phyloP scores from a whole-genome alignment of 192 early-diverging fungal species.

The Entophlyctis helioformis region DNA sequence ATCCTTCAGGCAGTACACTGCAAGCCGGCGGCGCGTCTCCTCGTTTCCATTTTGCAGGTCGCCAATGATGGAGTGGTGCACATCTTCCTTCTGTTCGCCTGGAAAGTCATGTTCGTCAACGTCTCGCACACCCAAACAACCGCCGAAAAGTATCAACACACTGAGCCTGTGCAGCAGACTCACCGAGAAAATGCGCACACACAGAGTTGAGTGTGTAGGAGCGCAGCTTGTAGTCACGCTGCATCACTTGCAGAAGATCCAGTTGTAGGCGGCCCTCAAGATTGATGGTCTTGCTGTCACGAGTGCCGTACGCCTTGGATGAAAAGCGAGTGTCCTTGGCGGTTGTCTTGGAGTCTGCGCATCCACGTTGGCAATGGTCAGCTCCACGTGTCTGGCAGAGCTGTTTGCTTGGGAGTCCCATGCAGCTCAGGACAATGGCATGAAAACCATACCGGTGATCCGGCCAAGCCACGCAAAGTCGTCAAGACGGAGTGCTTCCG shows the following conservation, averaged over 20 bases:
- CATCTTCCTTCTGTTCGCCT: slow-evolving; percentile 98
- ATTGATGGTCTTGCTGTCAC: slow-evolving; percentile 80
- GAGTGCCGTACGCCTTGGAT: slow-evolving; percentile 87
- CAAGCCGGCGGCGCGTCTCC: slow-evolving; percentile 87
- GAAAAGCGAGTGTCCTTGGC: slow-evolving; percentile 76
- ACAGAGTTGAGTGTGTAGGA: slow-evolving; percentile 95
- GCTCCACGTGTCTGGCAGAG: neutral
- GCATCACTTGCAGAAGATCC: slow-evolving; percentile 89
- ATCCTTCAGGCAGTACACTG: slow-evolving; percentile 97
- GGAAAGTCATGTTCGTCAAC: no score
- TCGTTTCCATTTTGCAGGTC: slow-evolving; percentile 92
- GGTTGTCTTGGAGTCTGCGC: slow-evolving; percentile 39
- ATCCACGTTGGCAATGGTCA: neutral
- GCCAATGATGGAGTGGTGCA: slow-evolving; percentile 95
- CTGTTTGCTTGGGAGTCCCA: no score
- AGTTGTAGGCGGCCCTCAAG: slow-evolving; percentile 83
- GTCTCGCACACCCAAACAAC: neutral
- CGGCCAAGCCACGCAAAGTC: slow-evolving; percentile 81
- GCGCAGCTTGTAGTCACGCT: slow-evolving; percentile 88
- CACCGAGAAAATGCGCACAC: slow-evolving; percentile 82
- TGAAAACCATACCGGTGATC: slow-evolving; percentile 22
- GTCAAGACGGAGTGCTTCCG: slow-evolving; percentile 57
- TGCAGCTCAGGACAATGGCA: no score
- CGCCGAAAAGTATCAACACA: neutral
- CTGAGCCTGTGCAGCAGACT: neutral